A percentile compares a stretch with the other conserved stretches of the same genome.
phyloP scores from a whole-genome alignment of 2,329 filamentous ascomycete species.

The Chrysoporthe cubensis region DNA sequence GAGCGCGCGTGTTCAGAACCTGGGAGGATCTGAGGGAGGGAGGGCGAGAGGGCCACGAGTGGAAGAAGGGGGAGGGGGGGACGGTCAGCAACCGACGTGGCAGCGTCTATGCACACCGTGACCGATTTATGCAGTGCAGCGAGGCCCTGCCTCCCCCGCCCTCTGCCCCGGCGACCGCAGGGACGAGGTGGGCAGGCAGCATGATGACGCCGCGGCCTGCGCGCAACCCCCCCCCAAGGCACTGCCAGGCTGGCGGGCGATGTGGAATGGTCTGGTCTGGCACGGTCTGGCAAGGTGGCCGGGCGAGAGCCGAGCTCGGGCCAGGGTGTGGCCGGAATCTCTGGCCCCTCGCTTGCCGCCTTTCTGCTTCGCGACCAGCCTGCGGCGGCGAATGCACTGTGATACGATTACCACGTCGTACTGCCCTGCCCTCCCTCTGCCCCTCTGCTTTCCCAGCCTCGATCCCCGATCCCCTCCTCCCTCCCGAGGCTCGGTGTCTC shows the following conservation, averaged over 20 bases:
- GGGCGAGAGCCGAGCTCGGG: constrained; percentile 7
- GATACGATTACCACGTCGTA: background rate
- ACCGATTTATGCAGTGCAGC: constrained; percentile 8
- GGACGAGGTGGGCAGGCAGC: background rate
- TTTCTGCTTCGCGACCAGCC: constrained; percentile 1
- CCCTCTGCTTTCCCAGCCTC: background rate
- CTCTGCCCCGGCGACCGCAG: background rate
- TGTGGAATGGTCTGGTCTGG: no score
- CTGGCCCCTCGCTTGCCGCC: background rate
- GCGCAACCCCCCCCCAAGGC: no score
- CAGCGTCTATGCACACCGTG: constrained; percentile 8
- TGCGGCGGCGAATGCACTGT: constrained; percentile 1
- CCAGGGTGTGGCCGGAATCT: constrained; percentile 3
- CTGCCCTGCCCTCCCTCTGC: background rate
- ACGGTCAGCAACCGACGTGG: constrained; percentile 6
- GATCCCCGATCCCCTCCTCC: constrained; percentile 10
- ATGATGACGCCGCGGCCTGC: background rate
- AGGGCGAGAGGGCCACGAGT: background rate
- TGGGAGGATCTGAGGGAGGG: no score
- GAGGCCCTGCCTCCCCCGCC: no score
- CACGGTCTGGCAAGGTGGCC: background rate
- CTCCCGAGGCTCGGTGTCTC: background rate
- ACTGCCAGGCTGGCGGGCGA: no score
- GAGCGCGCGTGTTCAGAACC: no score
- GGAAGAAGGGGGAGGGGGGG: background rate